A percentile compares a stretch with the other conserved stretches of the same genome.
These are phyloP conservation scores for Oropetium thomaeum DNA, from an alignment of 176 grass and related monocot genomes.

Conservation along the genomic window DNA sequence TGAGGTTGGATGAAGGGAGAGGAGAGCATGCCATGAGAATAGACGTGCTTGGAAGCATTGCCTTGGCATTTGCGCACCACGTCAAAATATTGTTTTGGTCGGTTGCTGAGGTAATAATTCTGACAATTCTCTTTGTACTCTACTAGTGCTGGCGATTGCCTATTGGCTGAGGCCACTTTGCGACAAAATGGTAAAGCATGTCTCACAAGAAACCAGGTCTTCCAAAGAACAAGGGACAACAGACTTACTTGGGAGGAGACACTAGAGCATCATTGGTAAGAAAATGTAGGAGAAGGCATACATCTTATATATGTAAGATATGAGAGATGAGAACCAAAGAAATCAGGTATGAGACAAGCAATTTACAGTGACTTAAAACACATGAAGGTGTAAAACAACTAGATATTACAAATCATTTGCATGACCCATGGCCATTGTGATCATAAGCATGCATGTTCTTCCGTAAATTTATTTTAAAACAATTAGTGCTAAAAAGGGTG, in stretches of 20 bases:
- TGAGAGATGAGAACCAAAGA: neutral
- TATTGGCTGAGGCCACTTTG: slow-evolving; percentile 22
- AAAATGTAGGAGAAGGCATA: neutral
- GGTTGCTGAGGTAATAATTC: slow-evolving; percentile 6
- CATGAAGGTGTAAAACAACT: neutral
- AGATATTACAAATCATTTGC: neutral
- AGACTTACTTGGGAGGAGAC: slow-evolving; percentile 29
- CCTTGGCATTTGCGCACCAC: slow-evolving; percentile 24
- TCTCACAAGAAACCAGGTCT: slow-evolving; percentile 36
- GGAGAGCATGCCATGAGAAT: slow-evolving; percentile 28
- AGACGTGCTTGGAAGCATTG: slow-evolving; percentile 40
- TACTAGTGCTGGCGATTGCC: slow-evolving; percentile 20
- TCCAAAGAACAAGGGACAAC: slow-evolving; percentile 46
- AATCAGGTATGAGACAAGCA: neutral
- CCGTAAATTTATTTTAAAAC: neutral
- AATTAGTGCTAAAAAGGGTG: too few species aligned
- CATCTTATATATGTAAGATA: neutral
- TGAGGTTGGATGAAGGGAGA: slow-evolving; percentile 13
- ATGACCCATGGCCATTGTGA: neutral
- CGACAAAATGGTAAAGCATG: slow-evolving; percentile 19
- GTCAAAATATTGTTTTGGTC: slow-evolving; percentile 40
- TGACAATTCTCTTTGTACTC: slow-evolving; percentile 14
- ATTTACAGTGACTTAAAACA: slow-evolving; percentile 12
- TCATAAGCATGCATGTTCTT: neutral
- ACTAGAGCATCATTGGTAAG: neutral